Evolutionary conservation across 495 filamentous ascomycete genomes (phyloP), one percentile per base, ranked within the genome.

Genomic region (Amorphotheca resinae): DNA sequence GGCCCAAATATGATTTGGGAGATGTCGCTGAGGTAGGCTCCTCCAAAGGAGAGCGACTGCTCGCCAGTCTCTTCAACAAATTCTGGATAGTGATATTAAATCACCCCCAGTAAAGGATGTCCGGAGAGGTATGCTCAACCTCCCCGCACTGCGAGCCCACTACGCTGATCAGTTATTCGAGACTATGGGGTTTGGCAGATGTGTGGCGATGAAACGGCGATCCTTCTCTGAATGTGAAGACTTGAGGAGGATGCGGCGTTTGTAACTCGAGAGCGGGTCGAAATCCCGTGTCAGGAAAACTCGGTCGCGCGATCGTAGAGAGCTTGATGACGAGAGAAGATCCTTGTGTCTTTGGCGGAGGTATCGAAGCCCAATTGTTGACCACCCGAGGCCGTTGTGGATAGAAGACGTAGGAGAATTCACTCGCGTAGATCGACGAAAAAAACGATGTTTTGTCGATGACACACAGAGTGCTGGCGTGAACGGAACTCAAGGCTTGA

Each of bases 101-200:
- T 45, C 53, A 42, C 51, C 49, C 41, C 47, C 47, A 46, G 41
- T 39, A 17, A 32, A 46, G 33, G 42, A 50, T 58, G 56, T 59
- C 58, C 58, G 55, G 55, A 60, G 56, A 60, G 58, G 58, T 49
- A 41, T 58, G 31, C 46, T 55, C 50, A 25, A 53, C 58, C 58
- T 58, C 58, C 45, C 54, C 54, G 56, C 56, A 60, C 58, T 16
- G 22, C 22, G 48, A 35, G 17, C 47, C 38, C 47, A 38, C 30
- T 42, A 22, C 34, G 16, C 42, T 25, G 22, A 41, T 35, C 38
- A 41, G 41, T 33, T 47, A 39, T 41, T 32, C 33, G 37, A 14
- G 21, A 22, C 14, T 30, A 30, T 34, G 26, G 23, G 20, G 7
- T 8, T 45, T 15, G 37, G 18, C 18, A 4, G 14, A 11, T 15